Conservation (phyloP, 129 eudicot species). For the Arctium minus region DNA sequence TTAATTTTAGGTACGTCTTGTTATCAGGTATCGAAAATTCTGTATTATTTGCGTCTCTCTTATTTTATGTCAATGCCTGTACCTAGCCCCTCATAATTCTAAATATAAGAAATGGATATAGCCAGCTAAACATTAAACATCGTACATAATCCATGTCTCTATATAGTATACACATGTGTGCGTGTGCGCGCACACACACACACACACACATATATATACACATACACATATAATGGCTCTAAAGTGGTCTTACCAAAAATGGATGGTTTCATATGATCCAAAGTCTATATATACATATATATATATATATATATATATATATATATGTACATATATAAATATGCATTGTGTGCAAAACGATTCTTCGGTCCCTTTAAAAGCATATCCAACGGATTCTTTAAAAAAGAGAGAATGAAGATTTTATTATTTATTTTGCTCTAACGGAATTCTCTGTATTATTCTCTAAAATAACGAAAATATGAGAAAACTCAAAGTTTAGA, state of each 20-base stretch:
- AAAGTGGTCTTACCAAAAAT: not conserved
- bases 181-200: no score
- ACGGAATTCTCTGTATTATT: not conserved
- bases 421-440: not conserved
- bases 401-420: not conserved
- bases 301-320: no score
- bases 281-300: no score
- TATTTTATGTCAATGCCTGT: not conserved
- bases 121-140: not conserved
- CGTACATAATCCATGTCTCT: not conserved
- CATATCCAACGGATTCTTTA: not conserved
- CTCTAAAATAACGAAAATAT: not conserved
- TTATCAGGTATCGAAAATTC: not conserved
- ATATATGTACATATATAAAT: no score
- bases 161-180: no score
- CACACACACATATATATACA: no score
- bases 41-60: not conserved
- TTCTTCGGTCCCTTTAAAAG: not conserved
- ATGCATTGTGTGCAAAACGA: not conserved
- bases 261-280: not conserved
- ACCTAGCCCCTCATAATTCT: not conserved
- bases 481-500: not conserved
- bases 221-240: not conserved
- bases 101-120: not conserved
- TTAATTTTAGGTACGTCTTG: constrained; percentile 21